Conservation (phyloP, 2,329 filamentous ascomycete genomes). For the Calonectria crousiana region DNA sequence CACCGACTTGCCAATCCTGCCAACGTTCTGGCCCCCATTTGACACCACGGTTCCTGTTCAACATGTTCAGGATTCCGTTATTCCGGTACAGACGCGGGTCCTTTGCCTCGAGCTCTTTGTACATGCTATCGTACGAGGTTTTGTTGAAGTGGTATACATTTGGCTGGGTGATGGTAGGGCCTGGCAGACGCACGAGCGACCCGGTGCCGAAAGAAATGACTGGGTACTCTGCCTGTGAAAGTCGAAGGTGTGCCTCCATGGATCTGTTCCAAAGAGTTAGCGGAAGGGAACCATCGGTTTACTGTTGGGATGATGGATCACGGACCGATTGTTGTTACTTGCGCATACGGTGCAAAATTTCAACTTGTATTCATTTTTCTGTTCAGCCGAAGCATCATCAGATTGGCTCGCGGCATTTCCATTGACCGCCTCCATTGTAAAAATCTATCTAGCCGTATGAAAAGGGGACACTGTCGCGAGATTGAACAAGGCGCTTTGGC, state of each 20-base stretch:
- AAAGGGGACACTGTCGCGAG: conserved; percentile 29
- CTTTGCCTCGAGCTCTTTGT: conserved; percentile 87
- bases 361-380: conserved; percentile 80
- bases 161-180: conserved; percentile 89
- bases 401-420: conserved; percentile 49
- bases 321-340: conserved; percentile 94
- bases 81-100: conserved; percentile 89
- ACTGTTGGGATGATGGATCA: conserved; percentile 11
- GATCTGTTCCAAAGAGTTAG: conserved; percentile 42
- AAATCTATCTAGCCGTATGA: conserved; percentile 34
- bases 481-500: conserved; percentile 8
- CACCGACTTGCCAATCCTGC: conserved; percentile 95
- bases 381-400: conserved; percentile 61
- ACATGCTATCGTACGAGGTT: conserved; percentile 95
- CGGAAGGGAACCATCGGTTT: conserved; percentile 1
- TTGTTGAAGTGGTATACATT: conserved; percentile 99
- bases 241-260: conserved; percentile 97
- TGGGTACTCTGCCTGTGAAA: conserved; percentile 89
- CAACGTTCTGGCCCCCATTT: conserved; percentile 98
- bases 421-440: conserved; percentile 58
- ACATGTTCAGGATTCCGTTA: conserved; percentile 96
- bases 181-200: conserved; percentile 91
- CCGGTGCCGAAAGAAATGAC: conserved; percentile 98
- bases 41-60: conserved; percentile 89
- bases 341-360: conserved; percentile 99